phyloP scores from a whole-genome alignment of 225 moss, liverwort and hornwort species.

The Bryum argenteum region DNA sequence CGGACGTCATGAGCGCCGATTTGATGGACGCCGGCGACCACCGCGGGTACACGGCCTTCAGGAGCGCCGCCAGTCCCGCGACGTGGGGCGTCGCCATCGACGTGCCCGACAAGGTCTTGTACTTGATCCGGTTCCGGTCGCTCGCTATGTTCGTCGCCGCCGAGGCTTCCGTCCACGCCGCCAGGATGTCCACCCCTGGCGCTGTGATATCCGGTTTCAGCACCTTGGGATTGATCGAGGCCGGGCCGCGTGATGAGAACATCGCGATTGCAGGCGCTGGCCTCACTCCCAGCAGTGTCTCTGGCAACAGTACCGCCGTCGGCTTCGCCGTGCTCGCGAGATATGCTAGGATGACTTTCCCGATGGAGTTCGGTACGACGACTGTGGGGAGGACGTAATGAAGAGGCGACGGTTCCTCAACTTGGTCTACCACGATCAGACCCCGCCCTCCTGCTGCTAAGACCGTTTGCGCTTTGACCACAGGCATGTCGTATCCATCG shows the following conservation, averaged over 20 bases:
- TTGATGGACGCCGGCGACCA: slow-evolving; percentile 79
- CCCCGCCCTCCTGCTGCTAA: slow-evolving; percentile 8
- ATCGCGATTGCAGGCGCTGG: slow-evolving; percentile 57
- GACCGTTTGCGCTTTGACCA: slow-evolving; percentile 11
- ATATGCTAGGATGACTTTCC: background rate
- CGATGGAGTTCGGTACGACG: background rate
- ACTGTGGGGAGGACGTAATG: slow-evolving; percentile 27
- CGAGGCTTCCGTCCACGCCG: slow-evolving; percentile 54
- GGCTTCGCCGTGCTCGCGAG: slow-evolving; percentile 7
- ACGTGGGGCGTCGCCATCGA: slow-evolving; percentile 75
- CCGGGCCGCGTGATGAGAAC: slow-evolving; percentile 70
- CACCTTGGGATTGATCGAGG: slow-evolving; percentile 23
- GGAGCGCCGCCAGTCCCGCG: slow-evolving; percentile 64
- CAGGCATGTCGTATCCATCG: background rate
- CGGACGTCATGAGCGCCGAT: slow-evolving; percentile 73
- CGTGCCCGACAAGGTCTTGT: slow-evolving; percentile 43
- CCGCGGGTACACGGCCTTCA: slow-evolving; percentile 43
- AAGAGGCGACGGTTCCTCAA: background rate
- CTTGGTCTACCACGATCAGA: slow-evolving; percentile 6
- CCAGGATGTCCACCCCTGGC: slow-evolving; percentile 63
- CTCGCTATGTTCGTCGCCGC: background rate
- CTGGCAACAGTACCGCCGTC: slow-evolving; percentile 30
- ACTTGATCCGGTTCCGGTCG: slow-evolving; percentile 25
- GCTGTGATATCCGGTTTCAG: slow-evolving; percentile 70
- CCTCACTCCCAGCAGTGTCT: slow-evolving; percentile 51